Conservation (phyloP, 495 filamentous ascomycete genomes). For the Penicillium robsamsonii region DNA sequence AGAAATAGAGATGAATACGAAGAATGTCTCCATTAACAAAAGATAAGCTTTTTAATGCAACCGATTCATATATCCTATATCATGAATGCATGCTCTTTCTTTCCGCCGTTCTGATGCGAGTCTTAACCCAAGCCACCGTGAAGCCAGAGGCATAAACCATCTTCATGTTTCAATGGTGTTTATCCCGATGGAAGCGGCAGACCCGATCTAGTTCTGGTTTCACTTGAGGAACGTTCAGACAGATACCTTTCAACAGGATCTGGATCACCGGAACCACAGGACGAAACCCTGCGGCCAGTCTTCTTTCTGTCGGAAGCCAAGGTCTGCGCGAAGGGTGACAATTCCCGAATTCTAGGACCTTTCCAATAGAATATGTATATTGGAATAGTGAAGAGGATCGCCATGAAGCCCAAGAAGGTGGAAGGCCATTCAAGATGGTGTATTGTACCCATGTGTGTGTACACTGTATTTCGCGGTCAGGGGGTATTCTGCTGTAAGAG, state of each 20-base stretch:
- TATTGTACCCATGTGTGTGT: constrained; percentile 32
- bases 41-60: neutral
- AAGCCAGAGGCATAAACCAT: neutral
- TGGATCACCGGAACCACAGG: constrained; percentile 31
- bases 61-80: neutral
- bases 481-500: neutral
- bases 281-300: constrained; percentile 25
- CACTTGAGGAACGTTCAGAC: constrained; percentile 1
- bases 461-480: constrained; percentile 24
- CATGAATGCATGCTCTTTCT: neutral
- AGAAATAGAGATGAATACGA: neutral
- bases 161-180: neutral
- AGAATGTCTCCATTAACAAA: neutral
- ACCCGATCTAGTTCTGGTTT: neutral
- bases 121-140: neutral
- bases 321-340: constrained; percentile 44
- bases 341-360: constrained; percentile 42
- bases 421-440: constrained; percentile 40
- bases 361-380: constrained; percentile 53
- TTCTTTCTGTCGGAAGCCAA: constrained; percentile 30
- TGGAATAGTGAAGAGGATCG: constrained; percentile 46
- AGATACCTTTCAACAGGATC: constrained; percentile 33
- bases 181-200: neutral
- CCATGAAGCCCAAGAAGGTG: constrained; percentile 42
- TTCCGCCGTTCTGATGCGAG: neutral